Base-by-base conservation (phyloP, 306 rosid species). In the Cucurbita maxima region DNA sequence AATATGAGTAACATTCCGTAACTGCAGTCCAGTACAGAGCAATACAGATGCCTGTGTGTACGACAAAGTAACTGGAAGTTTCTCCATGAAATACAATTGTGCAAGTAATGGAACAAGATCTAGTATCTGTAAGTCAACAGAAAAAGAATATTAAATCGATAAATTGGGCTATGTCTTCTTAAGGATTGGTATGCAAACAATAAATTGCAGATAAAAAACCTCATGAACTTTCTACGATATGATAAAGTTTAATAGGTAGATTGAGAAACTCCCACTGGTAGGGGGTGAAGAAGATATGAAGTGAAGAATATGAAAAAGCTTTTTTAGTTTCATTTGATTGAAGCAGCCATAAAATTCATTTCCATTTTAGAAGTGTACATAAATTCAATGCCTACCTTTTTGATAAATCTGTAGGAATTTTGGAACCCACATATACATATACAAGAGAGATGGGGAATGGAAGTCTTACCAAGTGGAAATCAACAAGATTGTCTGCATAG, bases 1-100 rank as follows among this genome's bases (percentile, higher is more conserved):
- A 74, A 94, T 79, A 75, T 84, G 76, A 4, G 92, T 80, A 80
- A 91, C 63, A 78, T 82, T 73, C 83, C 81, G 90, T 71, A 73
- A 81, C 82, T 90, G 98, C 81, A 94, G 78, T 55, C 98, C 97
- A n/a, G 82, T 89, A 82, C 97, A 94, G 62, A 94, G 90, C 81
- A 94, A 85, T 71, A 94, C 88, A 64, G 96, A 90, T 73, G 95
- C 90, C 86, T 89, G 95, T 68, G 81, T 84, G 80, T 79, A 76
- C 13, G 92, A 80, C 78, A 94, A 56, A 36, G 92, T 79, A 74
- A 94, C 92, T 14, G 92, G 96, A 81, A 94, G 81, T 78, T 85
- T 89, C 79, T 75, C 92, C 81, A 76, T 81, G 82, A 90, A 89
- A 86, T 82, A 94, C 19, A 89, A 80, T 78, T 78, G 89, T 48